A percentile compares a stretch with the other conserved stretches of the same genome.
phyloP scores from a whole-genome alignment of 2,329 filamentous ascomycete species.

The Hortaea sp. region DNA sequence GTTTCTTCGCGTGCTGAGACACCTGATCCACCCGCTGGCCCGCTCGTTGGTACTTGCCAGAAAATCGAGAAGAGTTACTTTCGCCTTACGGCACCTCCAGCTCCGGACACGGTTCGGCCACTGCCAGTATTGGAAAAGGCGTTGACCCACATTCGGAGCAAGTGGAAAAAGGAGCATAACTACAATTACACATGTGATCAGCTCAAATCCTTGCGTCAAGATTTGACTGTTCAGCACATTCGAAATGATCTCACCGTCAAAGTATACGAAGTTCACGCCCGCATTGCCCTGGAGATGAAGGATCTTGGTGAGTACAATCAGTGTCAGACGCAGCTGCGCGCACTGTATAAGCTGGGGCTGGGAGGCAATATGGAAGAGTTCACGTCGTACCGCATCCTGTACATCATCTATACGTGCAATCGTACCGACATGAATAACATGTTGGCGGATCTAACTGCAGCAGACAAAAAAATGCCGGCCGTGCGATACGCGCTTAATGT shows the following conservation, averaged over 20 bases:
- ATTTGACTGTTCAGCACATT: conserved; percentile 94
- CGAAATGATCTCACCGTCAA: conserved; percentile 92
- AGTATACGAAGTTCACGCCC: conserved; percentile 94
- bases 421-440: conserved; percentile 96
- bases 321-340: conserved; percentile 95
- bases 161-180: conserved; percentile 88
- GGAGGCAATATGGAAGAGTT: conserved; percentile 91
- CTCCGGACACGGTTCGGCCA: conserved; percentile 80
- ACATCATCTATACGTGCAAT: conserved; percentile 98
- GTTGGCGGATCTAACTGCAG: conserved; percentile 94
- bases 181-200: conserved; percentile 98
- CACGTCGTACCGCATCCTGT: conserved; percentile 98
- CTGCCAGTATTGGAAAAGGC: conserved; percentile 71
- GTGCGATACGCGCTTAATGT: conserved; percentile 89
- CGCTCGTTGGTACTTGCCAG: conserved; percentile 77
- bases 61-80: conserved; percentile 88
- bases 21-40: conserved; percentile 42
- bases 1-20: conserved; percentile 36
- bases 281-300: conserved; percentile 94
- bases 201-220: conserved; percentile 96
- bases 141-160: conserved; percentile 79
- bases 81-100: conserved; percentile 80
- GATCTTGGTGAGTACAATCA: conserved; percentile 99
- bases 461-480: conserved; percentile 78
- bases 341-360: conserved; percentile 75